Evolutionary conservation across 305 asterid species (phyloP), one percentile per base, ranked within the genome.

Genomic region (Lippia alba): DNA sequence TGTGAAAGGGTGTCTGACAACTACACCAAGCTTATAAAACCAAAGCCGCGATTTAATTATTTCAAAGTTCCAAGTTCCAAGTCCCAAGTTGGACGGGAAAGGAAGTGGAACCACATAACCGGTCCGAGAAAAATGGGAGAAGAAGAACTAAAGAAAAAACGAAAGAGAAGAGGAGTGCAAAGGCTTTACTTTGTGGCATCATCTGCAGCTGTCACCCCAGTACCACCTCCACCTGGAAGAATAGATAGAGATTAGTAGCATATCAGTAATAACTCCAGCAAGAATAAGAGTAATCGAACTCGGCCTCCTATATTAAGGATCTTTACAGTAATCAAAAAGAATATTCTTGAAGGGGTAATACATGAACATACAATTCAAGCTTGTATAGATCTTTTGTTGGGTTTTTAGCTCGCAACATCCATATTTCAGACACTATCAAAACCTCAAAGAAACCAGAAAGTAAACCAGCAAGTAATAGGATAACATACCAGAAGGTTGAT

Each of bases 131-230:
- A 15, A 34, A 15, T 39, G 4, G 45, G 14, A 44, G 10, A 7
- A 44, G 10, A 44, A 44, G 10, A 10, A 44, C 49, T 7, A 2
- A 8, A 36, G n/a, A 44, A n/a, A 11, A 19, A 20, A 36, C 50
- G n/a, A 39, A 50, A 64, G 19, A 30, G 46, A 54, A 41, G 70
- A 77, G 74, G 74, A 73, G 67, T 65, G 58, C 36, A 68, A 71
- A 77, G 70, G 50, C 60, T 19, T 62, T 91, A 94, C 98, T 94
- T 94, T 72, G 98, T 91, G 44, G 92, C 94, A 71, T 93, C 98
- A 70, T 83, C 90, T 60, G 86, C 85, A 24, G 87, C 85, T 54
- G 87, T 75, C 70, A 58, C 78, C 46, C 85, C 84, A 32, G 91
- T 71, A 73, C 88, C 86, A 68, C 85, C 83, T 61, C 79, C 86